Evolutionary conservation across 2,329 filamentous ascomycete genomes (phyloP), one percentile per base, ranked within the genome.

Genomic region (Pseudogymnoascus sp.): DNA sequence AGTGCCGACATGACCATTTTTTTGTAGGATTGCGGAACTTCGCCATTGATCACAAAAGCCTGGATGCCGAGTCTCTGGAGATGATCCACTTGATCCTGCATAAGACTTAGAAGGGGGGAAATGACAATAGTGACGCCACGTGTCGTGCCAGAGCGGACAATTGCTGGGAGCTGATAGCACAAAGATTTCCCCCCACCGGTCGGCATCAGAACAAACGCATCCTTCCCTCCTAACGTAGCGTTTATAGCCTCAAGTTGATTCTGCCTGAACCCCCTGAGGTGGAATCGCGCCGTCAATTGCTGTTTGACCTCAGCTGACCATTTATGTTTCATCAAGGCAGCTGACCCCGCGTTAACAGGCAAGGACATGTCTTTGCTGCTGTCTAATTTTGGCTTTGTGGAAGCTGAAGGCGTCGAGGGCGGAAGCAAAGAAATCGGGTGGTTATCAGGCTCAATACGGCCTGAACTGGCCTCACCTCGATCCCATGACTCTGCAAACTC

Each of bases 231-330:
- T 53, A 99, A 79, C 0, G 95, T 97, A 1, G 93, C 89, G 74
- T 99, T 97, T 74, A 99, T 97, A 13, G 95, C 93, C 75, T 97
- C 91, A 1, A 97, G 81, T 72, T 99, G 95, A 72, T 97, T 95
- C 62, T 88, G 86, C 31, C 96, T 86, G 72, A 99, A 99, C 0
- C 91, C 91, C 62, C 84, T 85, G 74, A 99, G 87, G 66, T 88
- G 84, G 72, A 99, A 99, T 2, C 86, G 83, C 69, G 93, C 87
- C 70, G 89, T 91, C 67, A 99, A 78, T n/a, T 86, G 89, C 62
- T 80, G 82, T 68, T 87, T 88, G 24, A 99, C 89, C 69, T 97
- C 93, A 47, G 83, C 80, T 14, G 93, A 97, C 95, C 96, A 99
- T 4, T 86, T 80, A 70, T 87, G 81, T 59, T 82, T 80, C 82